Evolutionary conservation across 768 basidiomycete species (phyloP).

Genomic region (Rhizopogon salebrosus): DNA sequence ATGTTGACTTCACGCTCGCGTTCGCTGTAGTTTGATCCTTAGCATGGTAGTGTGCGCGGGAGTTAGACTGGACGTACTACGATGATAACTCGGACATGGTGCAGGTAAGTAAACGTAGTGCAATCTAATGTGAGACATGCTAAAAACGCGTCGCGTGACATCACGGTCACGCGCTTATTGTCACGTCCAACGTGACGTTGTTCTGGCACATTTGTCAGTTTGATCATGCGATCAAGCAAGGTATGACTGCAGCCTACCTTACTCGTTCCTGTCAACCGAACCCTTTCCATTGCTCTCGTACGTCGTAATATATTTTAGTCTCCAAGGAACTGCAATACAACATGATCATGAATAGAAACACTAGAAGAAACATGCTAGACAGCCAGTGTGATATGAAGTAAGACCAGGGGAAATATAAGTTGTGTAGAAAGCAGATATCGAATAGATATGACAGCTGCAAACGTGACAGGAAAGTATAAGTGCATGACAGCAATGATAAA

Average conservation of each 20-base stretch:
- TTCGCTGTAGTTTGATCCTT: conserved; percentile 37
- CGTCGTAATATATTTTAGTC: not conserved
- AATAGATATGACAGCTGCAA: conserved; percentile 6
- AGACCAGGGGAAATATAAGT: not conserved
- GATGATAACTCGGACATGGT: conserved; percentile 42
- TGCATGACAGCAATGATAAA: conserved; percentile 16
- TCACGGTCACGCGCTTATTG: conserved; percentile 20
- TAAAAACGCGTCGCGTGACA: conserved; percentile 25
- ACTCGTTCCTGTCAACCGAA: too few relatives aligned
- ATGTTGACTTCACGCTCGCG: conserved; percentile 77
- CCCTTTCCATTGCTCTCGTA: too few relatives aligned
- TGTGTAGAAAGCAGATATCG: conserved; percentile 5
- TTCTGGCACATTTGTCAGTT: too few relatives aligned
- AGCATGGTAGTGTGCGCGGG: not conserved
- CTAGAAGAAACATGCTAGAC: conserved; percentile 11
- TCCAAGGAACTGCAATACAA: conserved; percentile 22
- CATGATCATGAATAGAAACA: conserved; percentile 2
- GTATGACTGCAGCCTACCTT: too few relatives aligned
- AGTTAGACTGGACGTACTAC: conserved; percentile 36
- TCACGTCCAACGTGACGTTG: too few relatives aligned
- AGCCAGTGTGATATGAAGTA: conserved; percentile 1
- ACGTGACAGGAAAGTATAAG: conserved; percentile 12
- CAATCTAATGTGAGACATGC: not conserved
- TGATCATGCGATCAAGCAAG: too few relatives aligned
- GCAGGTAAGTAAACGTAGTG: too few relatives aligned